A percentile compares a stretch with the other conserved stretches of the same genome.
These are phyloP conservation scores for Rhynchospora breviuscula DNA, from an alignment of 176 grass and related monocot species.

Conservation along the genomic window DNA sequence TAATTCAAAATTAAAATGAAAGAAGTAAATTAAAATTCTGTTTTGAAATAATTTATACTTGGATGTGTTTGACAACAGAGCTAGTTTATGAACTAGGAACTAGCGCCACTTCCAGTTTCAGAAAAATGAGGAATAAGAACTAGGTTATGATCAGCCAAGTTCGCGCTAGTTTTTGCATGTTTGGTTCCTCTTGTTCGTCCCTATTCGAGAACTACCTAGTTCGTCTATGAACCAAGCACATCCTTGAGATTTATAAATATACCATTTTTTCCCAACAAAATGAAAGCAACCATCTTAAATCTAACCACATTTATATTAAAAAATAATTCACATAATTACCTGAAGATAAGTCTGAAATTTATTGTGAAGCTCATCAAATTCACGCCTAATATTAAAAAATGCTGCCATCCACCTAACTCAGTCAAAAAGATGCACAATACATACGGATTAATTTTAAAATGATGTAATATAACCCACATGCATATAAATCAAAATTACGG, in stretches of 20 bases:
- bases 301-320: not conserved
- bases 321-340: slow-evolving; percentile 46
- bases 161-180: too few species aligned
- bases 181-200: too few species aligned
- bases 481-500: not conserved
- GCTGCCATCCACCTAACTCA: slow-evolving; percentile 45
- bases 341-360: slow-evolving; percentile 72
- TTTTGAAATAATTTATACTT: too few species aligned
- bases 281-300: not conserved
- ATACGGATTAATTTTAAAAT: not conserved
- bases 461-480: not conserved
- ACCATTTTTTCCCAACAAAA: too few species aligned
- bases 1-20: not conserved
- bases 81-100: too few species aligned
- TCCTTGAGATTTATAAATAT: not conserved
- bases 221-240: too few species aligned
- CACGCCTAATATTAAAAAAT: slow-evolving; percentile 41
- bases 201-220: too few species aligned
- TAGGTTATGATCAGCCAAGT: too few species aligned
- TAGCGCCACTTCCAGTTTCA: too few species aligned
- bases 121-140: too few species aligned
- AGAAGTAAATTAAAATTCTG: not conserved
- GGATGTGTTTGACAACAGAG: too few species aligned
- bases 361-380: slow-evolving; percentile 47
- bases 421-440: not conserved